Percentiles rank a stretch among this genome's conserved stretches.
Evolutionary conservation across 345 rosid genomes (phyloP).

Genomic region (Lepidium sativum): DNA sequence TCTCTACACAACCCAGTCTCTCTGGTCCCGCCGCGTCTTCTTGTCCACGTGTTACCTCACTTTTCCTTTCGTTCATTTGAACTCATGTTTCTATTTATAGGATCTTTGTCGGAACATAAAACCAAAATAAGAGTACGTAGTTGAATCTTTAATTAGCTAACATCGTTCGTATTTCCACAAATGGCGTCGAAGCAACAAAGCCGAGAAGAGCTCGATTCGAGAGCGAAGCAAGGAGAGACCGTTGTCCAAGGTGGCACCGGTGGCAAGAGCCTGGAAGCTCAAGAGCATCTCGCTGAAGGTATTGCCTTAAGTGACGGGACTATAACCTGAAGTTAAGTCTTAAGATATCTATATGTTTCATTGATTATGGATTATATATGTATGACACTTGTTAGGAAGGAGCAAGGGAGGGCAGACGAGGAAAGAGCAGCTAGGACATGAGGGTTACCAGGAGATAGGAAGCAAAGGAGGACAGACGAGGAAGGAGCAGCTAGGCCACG

Average conservation of each 20-base stretch:
- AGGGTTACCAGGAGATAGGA: slow-evolving; percentile 48
- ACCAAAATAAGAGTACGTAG: background rate
- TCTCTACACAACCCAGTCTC: background rate
- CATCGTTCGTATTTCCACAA: background rate
- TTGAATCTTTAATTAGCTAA: background rate
- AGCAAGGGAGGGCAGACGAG: slow-evolving; percentile 44
- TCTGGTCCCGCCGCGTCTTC: slow-evolving; percentile 7
- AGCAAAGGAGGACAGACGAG: slow-evolving; percentile 46
- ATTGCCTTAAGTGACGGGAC: background rate
- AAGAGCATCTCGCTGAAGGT: slow-evolving; percentile 55
- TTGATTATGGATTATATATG: background rate
- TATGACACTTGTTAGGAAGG: slow-evolving; percentile 24
- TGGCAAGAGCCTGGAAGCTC: slow-evolving; percentile 57
- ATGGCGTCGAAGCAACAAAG: slow-evolving; percentile 42
- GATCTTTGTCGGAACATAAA: slow-evolving; percentile 12
- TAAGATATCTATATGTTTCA: background rate
- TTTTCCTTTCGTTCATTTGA: background rate
- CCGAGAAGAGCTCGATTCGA: slow-evolving; percentile 38
- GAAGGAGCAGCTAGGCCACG: slow-evolving; percentile 57
- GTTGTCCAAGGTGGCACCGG: slow-evolving; percentile 58
- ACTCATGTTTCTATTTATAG: background rate
- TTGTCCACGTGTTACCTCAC: background rate
- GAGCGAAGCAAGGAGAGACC: slow-evolving; percentile 54
- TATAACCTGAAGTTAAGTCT: background rate
- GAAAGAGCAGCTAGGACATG: slow-evolving; percentile 47